Conservation (phyloP, 1,139 yeast species). For the Nematodospora anomalae region DNA sequence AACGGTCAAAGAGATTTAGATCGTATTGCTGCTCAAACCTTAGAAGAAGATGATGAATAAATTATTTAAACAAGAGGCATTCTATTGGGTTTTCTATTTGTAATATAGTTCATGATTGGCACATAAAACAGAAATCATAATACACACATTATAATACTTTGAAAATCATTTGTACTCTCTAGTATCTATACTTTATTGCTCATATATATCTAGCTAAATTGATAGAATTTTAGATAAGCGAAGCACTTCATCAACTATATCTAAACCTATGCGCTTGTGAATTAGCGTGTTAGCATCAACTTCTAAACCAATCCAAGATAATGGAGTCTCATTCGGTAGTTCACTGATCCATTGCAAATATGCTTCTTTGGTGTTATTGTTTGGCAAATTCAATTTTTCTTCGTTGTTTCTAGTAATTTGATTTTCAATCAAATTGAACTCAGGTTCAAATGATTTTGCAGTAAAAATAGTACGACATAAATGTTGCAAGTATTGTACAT, state of each 20-base stretch:
- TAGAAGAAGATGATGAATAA: conserved; percentile 88
- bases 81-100: conserved; percentile 3
- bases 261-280: conserved; percentile 21
- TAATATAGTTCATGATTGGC: conserved; percentile 10
- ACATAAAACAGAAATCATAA: conserved; percentile 3
- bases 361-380: conserved; percentile 37
- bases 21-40: conserved; percentile 99
- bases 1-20: conserved; percentile 99
- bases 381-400: conserved; percentile 42
- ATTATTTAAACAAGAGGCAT: conserved; percentile 18
- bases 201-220: too few species aligned
- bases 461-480: conserved; percentile 30
- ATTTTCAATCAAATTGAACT: conserved; percentile 35
- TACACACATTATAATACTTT: conserved; percentile 2
- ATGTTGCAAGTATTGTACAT: conserved; percentile 31
- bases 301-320: conserved; percentile 63
- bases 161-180: background rate
- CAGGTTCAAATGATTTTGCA: conserved; percentile 24
- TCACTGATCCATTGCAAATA: conserved; percentile 51
- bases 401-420: conserved; percentile 18
- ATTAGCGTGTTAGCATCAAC: conserved; percentile 37
- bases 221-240: conserved; percentile 8
- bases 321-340: conserved; percentile 60
- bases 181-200: background rate
- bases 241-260: conserved; percentile 17